phyloP scores from a whole-genome alignment of 2,329 filamentous ascomycete species.

The Cercospora brassicicola region DNA sequence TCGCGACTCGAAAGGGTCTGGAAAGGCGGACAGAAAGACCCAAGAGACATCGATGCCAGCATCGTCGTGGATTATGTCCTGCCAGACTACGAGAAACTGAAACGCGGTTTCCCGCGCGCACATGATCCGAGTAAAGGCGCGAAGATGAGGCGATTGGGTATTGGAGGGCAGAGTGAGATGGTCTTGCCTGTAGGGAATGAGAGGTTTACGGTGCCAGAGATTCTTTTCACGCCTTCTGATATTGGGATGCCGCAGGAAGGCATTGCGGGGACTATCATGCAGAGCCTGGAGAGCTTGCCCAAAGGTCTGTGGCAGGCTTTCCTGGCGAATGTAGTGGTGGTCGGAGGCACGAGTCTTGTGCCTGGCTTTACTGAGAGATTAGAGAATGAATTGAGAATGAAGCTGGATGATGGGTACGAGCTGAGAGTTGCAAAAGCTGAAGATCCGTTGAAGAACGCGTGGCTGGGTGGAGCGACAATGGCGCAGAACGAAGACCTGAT shows the following conservation, averaged over 20 bases:
- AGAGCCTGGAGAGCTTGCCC: slow-evolving; percentile 73
- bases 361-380: slow-evolving; percentile 79
- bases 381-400: slow-evolving; percentile 36
- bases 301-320: slow-evolving; percentile 81
- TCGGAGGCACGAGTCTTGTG: slow-evolving; percentile 80
- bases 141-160: slow-evolving; percentile 50
- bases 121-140: slow-evolving; percentile 69
- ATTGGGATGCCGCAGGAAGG: slow-evolving; percentile 82
- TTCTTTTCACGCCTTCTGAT: slow-evolving; percentile 83
- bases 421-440: slow-evolving; percentile 69
- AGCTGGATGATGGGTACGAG: slow-evolving; percentile 65
- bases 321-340: slow-evolving; percentile 81
- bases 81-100: slow-evolving; percentile 69
- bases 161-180: slow-evolving; percentile 64
- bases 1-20: slow-evolving; percentile 77
- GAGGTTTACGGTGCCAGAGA: slow-evolving; percentile 83
- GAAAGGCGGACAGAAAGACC: slow-evolving; percentile 69
- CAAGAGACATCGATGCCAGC: slow-evolving; percentile 46
- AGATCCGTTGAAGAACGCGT: slow-evolving; percentile 77
- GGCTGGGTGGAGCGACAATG: slow-evolving; percentile 79
- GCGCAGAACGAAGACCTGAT: slow-evolving; percentile 67
- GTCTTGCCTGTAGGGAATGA: slow-evolving; percentile 86
- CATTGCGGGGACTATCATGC: slow-evolving; percentile 76
- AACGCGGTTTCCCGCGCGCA: slow-evolving; percentile 70
- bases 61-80: slow-evolving; percentile 90